These are phyloP conservation scores for Globisporangium ultimum DNA, from an alignment of 352 stramenopile genomes.

Conservation along the genomic window DNA sequence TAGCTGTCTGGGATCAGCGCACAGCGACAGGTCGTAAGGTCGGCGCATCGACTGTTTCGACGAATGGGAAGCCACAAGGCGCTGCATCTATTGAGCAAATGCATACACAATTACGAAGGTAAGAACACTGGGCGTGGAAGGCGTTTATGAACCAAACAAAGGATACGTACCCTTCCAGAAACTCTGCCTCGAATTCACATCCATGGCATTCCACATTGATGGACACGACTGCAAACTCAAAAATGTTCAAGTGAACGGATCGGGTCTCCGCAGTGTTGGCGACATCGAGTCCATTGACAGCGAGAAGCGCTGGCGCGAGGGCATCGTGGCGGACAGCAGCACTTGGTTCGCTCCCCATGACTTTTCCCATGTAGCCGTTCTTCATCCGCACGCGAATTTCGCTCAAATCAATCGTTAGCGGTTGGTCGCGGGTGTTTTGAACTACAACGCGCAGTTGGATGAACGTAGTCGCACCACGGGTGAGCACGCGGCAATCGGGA, in stretches of 20 bases:
- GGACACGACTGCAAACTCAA: slow-evolving; percentile 61
- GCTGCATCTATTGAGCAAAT: slow-evolving; percentile 25
- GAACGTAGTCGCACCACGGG: slow-evolving; percentile 24
- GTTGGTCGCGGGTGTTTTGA: slow-evolving; percentile 57
- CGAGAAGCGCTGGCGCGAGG: slow-evolving; percentile 47
- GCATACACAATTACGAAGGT: background rate
- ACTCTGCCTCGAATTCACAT: slow-evolving; percentile 77
- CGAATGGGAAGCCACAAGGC: slow-evolving; percentile 68
- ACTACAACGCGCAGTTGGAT: slow-evolving; percentile 69
- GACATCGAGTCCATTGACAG: slow-evolving; percentile 48
- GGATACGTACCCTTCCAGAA: slow-evolving; percentile 49
- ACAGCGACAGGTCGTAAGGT: slow-evolving; percentile 59
- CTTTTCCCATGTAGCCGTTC: slow-evolving; percentile 42
- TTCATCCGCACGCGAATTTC: slow-evolving; percentile 73
- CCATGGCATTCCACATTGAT: slow-evolving; percentile 61
- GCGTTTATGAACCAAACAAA: too few species aligned
- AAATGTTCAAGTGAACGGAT: slow-evolving; percentile 47
- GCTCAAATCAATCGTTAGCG: slow-evolving; percentile 53
- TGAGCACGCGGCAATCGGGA: slow-evolving; percentile 55
- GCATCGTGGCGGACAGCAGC: slow-evolving; percentile 10
- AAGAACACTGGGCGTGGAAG: background rate
- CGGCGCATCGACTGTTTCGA: slow-evolving; percentile 42
- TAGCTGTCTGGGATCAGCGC: slow-evolving; percentile 71
- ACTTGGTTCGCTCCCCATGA: slow-evolving; percentile 30
- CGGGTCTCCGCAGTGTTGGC: slow-evolving; percentile 22